A percentile compares a stretch with the other conserved stretches of the same genome.
Conservation (phyloP, 163 green algal genomes). For the Chlorella variabilis region DNA sequence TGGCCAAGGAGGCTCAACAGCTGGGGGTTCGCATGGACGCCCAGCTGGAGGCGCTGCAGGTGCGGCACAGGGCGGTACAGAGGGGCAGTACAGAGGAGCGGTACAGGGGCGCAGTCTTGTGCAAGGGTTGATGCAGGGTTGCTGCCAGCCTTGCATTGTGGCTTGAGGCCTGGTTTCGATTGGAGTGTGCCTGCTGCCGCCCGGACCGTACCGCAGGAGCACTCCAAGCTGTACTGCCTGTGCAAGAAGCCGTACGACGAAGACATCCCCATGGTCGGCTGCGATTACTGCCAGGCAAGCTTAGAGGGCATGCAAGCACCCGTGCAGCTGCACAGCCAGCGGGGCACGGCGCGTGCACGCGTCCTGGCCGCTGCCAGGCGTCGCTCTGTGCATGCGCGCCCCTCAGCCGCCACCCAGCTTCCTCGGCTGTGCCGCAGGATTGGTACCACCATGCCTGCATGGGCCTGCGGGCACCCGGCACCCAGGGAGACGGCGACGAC, state of each 20-base stretch:
- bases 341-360: too few species aligned
- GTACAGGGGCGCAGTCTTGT: too few species aligned
- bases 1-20: constrained; percentile 27
- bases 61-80: background rate
- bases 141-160: background rate
- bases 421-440: constrained; percentile 12
- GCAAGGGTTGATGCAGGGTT: background rate
- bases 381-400: background rate
- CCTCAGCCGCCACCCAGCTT: too few species aligned
- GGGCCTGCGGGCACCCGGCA: constrained; percentile 45
- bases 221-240: constrained; percentile 59
- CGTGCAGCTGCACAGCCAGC: too few species aligned
- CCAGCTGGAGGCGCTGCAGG: constrained; percentile 45
- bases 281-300: constrained; percentile 54
- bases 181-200: background rate
- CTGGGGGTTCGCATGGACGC: constrained; percentile 41
- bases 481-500: constrained; percentile 51
- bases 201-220: constrained; percentile 37
- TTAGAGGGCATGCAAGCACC: too few species aligned
- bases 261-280: constrained; percentile 55
- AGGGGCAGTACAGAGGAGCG: background rate
- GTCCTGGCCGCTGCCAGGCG: too few species aligned
- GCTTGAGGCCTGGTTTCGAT: background rate
- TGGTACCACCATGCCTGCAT: constrained; percentile 68
- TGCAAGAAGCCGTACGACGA: constrained; percentile 62